These are phyloP conservation scores for Tuber borchii DNA, from an alignment of 495 filamentous ascomycete species.

Conservation along the genomic window DNA sequence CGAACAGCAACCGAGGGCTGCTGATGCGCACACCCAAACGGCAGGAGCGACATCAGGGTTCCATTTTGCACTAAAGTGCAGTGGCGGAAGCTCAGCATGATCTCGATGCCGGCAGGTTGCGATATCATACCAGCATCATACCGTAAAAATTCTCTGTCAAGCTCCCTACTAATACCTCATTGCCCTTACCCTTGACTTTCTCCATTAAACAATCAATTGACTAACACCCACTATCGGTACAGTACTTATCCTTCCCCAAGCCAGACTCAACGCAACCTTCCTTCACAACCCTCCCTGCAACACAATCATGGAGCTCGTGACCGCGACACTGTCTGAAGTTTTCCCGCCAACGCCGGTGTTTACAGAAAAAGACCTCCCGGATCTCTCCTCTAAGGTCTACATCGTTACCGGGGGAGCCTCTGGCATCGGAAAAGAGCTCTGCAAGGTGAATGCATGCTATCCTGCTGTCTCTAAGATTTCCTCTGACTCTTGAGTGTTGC, in stretches of 20 bases:
- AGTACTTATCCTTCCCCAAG: not conserved
- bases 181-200: not conserved
- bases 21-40: constrained; percentile 34
- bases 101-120: not conserved
- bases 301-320: not conserved
- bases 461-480: not conserved
- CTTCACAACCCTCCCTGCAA: too few relatives aligned
- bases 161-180: too few relatives aligned
- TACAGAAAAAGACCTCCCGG: constrained; percentile 25
- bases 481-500: not conserved
- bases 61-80: not conserved
- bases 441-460: constrained; percentile 17
- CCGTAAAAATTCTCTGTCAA: too few relatives aligned
- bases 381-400: constrained; percentile 15
- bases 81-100: not conserved
- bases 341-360: constrained; percentile 16
- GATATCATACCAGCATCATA: not conserved
- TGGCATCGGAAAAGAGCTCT: constrained; percentile 46
- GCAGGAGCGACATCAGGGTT: constrained; percentile 46
- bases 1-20: too few relatives aligned
- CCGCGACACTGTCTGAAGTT: constrained; percentile 1
- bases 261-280: too few relatives aligned
- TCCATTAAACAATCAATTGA: not conserved
- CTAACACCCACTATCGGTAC: not conserved
- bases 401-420: constrained; percentile 46